Evolutionary conservation across 257 asterid genomes (phyloP).

Genomic region (Jaltomata sinuosa): DNA sequence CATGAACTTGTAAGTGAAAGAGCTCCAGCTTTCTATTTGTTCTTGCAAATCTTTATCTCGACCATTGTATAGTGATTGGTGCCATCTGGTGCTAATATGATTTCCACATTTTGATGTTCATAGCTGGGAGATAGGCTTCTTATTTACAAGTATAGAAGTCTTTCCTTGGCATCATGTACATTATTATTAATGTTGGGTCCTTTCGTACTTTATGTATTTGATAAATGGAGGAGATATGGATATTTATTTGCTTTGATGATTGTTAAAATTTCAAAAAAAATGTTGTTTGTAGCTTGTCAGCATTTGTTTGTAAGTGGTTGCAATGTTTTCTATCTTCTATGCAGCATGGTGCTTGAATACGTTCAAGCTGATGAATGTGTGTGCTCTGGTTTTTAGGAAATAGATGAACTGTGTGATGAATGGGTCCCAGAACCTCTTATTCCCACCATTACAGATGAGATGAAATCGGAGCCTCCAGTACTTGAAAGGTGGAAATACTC

Average conservation of each 20-base stretch:
- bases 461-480: constrained; percentile 72
- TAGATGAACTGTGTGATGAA: constrained; percentile 89
- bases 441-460: constrained; percentile 56
- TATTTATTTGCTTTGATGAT: background rate
- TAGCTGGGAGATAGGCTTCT: background rate
- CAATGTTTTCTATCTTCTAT: background rate
- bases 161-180: background rate
- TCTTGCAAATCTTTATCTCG: background rate
- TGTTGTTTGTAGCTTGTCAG: background rate
- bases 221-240: background rate
- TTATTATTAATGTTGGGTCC: background rate
- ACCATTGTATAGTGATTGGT: background rate
- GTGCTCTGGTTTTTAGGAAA: constrained; percentile 57
- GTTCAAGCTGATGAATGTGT: constrained; percentile 6
- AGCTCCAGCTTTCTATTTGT: background rate
- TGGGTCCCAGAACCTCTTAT: constrained; percentile 93
- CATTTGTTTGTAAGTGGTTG: background rate
- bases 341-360: background rate
- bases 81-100: background rate
- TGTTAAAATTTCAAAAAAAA: background rate
- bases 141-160: background rate
- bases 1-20: background rate
- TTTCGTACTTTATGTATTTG: background rate
- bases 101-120: background rate
- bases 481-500: constrained; percentile 56